Percentiles rank a stretch among this genome's conserved stretches.
Evolutionary conservation across 2,329 filamentous ascomycete genomes (phyloP).

Genomic region (Pseudogymnoascus sp.): DNA sequence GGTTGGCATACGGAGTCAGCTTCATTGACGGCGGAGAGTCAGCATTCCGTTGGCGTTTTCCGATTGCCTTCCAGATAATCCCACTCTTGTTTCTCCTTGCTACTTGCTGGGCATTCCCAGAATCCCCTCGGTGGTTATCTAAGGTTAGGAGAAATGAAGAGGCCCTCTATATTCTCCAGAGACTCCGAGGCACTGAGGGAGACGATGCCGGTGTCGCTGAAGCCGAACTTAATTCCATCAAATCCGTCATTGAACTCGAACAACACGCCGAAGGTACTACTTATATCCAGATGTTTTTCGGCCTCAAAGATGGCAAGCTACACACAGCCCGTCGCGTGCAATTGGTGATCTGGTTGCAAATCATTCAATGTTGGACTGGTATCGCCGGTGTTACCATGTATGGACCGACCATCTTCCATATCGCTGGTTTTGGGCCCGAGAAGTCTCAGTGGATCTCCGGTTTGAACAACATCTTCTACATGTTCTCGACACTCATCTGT

Average conservation of each 20-base stretch:
- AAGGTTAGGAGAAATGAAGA: slow-evolving; percentile 60
- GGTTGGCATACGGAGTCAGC: slow-evolving; percentile 43
- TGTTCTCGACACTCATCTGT: slow-evolving; percentile 58
- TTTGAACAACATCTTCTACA: slow-evolving; percentile 47
- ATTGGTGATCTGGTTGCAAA: slow-evolving; percentile 63
- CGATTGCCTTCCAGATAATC: slow-evolving; percentile 61
- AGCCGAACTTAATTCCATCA: slow-evolving; percentile 61
- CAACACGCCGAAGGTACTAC: slow-evolving; percentile 42
- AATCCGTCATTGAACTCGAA: slow-evolving; percentile 54
- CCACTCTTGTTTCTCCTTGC: slow-evolving; percentile 51
- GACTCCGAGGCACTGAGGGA: slow-evolving; percentile 52
- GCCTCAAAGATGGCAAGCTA: slow-evolving; percentile 36
- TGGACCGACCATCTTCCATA: slow-evolving; percentile 46
- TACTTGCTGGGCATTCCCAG: slow-evolving; percentile 58
- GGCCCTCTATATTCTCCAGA: slow-evolving; percentile 54
- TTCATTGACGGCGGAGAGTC: slow-evolving; percentile 52
- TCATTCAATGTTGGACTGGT: slow-evolving; percentile 62
- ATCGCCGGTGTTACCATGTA: slow-evolving; percentile 61
- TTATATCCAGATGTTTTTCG: slow-evolving; percentile 35
- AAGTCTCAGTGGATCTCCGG: slow-evolving; percentile 59
- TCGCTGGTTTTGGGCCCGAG: slow-evolving; percentile 53
- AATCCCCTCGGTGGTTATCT: slow-evolving; percentile 59
- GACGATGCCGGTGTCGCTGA: slow-evolving; percentile 47
- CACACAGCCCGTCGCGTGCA: slow-evolving; percentile 62
- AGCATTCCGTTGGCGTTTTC: slow-evolving; percentile 58